Percentiles rank a stretch among this genome's conserved stretches.
Conservation (phyloP, 1,284 basidiomycete genomes). For the Microbotryomycetes sp. region DNA sequence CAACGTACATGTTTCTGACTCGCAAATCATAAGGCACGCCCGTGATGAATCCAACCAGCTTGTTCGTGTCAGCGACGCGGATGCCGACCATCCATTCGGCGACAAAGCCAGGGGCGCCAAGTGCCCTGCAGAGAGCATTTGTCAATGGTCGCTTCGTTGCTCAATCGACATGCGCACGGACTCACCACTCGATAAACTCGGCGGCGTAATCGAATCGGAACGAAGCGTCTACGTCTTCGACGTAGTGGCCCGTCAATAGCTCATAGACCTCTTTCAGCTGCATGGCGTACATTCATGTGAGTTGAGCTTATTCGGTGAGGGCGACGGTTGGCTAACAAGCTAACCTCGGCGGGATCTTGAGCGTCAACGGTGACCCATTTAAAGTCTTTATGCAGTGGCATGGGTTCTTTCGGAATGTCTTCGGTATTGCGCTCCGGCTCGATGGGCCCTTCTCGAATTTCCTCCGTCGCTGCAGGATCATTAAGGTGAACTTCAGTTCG, state of each 20-base stretch:
- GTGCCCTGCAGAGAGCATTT: slow-evolving; percentile 59
- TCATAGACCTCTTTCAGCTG: slow-evolving; percentile 89
- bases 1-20: slow-evolving; percentile 66
- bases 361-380: slow-evolving; percentile 86
- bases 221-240: slow-evolving; percentile 91
- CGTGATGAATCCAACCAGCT: slow-evolving; percentile 97
- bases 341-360: slow-evolving; percentile 63
- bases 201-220: slow-evolving; percentile 95
- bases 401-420: slow-evolving; percentile 79
- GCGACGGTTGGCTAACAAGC: slow-evolving; percentile 28
- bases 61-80: slow-evolving; percentile 72
- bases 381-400: slow-evolving; percentile 84
- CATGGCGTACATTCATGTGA: neutral
- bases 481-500: slow-evolving; percentile 5
- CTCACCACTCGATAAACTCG: slow-evolving; percentile 87
- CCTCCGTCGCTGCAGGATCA: slow-evolving; percentile 49
- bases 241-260: slow-evolving; percentile 86
- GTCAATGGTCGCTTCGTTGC: neutral
- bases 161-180: too few relatives aligned
- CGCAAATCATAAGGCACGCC: slow-evolving; percentile 79
- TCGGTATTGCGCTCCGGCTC: slow-evolving; percentile 70
- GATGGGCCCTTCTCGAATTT: slow-evolving; percentile 70
- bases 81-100: slow-evolving; percentile 96
- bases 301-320: neutral
- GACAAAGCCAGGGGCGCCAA: slow-evolving; percentile 86